Conservation (phyloP, 179 eudicot species). For the Spergularia azorica region DNA sequence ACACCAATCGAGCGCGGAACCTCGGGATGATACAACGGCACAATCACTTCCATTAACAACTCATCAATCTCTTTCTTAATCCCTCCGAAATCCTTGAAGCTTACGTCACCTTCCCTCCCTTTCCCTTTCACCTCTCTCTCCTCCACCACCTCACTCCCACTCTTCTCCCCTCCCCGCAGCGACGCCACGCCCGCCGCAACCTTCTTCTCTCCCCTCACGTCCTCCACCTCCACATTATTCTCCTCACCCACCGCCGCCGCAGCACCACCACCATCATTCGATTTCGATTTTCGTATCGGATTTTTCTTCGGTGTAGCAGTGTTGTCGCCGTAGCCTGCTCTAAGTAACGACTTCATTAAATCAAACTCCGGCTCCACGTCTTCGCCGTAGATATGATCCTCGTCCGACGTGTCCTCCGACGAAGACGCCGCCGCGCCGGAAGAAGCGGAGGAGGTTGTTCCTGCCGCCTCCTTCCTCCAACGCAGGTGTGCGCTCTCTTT, state of each 20-base stretch:
- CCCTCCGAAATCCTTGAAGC: conserved; percentile 88
- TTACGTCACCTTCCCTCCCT: conserved; percentile 46
- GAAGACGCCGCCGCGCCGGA: conserved; percentile 29
- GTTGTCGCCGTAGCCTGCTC: conserved; percentile 41
- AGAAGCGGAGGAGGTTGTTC: not conserved
- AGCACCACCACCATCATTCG: not conserved
- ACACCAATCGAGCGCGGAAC: conserved; percentile 54
- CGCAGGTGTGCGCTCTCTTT: conserved; percentile 23
- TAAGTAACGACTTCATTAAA: conserved; percentile 66
- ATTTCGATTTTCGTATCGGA: conserved; percentile 16
- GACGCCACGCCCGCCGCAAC: conserved; percentile 18
- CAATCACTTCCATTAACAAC: conserved; percentile 67
- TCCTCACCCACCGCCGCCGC: conserved; percentile 12
- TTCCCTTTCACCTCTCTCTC: conserved; percentile 31
- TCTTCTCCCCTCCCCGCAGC: conserved; percentile 15
- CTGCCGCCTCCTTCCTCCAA: not conserved
- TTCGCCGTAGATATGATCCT: conserved; percentile 60
- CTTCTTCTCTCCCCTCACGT: conserved; percentile 44
- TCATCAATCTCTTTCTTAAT: conserved; percentile 59
- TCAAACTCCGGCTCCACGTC: conserved; percentile 63
- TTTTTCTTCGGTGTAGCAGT: not conserved
- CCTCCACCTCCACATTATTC: conserved; percentile 42
- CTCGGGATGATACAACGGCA: conserved; percentile 67
- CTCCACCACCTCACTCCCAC: conserved; percentile 24
- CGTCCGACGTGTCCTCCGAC: conserved; percentile 52